Evolutionary conservation across 2,329 filamentous ascomycete species (phyloP), one percentile per base, ranked within the genome.

Genomic region (Botryotinia convoluta): DNA sequence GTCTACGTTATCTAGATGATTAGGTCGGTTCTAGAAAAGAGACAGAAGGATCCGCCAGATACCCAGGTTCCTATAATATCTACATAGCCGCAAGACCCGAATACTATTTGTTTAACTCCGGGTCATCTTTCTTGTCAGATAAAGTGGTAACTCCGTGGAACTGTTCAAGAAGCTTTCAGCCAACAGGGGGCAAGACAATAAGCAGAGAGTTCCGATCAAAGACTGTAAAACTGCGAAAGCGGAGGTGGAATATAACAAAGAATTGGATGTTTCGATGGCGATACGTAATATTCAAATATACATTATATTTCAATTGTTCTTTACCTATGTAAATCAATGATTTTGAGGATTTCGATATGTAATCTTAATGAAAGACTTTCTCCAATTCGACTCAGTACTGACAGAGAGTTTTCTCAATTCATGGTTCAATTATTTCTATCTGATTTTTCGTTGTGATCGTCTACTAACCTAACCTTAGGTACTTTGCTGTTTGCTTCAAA

Each of bases 251-350:
- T 9, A 20, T 5, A 39, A 68, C 65, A 68, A 68, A 68, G 65
- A 32, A 68, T 32, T 54, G 45, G 26, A 8, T 3, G 51, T 39
- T 54, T 39, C 32, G 1, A 65, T 48, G 29, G 29, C 20, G 22
- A 48, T 65, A 67, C 64, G 64, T 54, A 67, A 67, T 67, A 39
- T 54, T 67, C 16, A 54, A 39, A 54, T 67, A 37, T 39, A 14
- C n/a, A 20, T 29, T 37, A 60, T 59, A 14, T 48, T 48, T 48
- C n/a, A 26, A 48, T 35, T 35, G 42, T 64, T 48, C 26, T 48
- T 14, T 42, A 3, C n/a, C n/a, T 29, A 29, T 44, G 26, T 20
- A 42, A 16, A 44, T 63, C 61, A 44, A 29, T 32, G 14, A 3
- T 26, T 22, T 32, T 22, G 39, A 26, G 16, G 18, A 42, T 44